A percentile compares a stretch with the other conserved stretches of the same genome.
Conservation (phyloP, 2,329 filamentous ascomycete genomes). For the Thelonectria rubi region DNA sequence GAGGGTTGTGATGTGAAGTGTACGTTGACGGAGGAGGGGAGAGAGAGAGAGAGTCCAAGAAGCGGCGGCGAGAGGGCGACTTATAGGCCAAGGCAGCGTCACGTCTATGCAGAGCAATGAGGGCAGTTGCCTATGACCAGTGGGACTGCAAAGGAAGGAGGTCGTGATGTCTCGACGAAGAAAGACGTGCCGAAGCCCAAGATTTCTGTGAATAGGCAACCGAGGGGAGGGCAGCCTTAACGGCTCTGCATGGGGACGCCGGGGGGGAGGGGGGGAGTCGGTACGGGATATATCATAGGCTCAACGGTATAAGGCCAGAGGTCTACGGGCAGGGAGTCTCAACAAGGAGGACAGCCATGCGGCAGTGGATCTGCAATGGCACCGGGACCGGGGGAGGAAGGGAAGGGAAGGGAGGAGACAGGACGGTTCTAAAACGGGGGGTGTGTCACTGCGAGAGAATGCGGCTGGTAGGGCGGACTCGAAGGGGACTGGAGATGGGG, state of each 20-base stretch:
- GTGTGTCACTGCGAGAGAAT: no score
- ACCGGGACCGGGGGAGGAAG: slow-evolving; percentile 34
- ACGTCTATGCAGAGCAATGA: slow-evolving; percentile 2
- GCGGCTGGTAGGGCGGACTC: slow-evolving; percentile 36
- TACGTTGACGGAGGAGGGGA: slow-evolving; percentile 2
- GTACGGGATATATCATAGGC: slow-evolving; percentile 21
- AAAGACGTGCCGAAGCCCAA: slow-evolving; percentile 7
- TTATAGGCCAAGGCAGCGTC: slow-evolving; percentile 17
- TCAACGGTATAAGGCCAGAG: slow-evolving; percentile 35
- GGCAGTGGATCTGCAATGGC: slow-evolving; percentile 33
- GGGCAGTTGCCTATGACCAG: slow-evolving; percentile 11
- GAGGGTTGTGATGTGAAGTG: slow-evolving; percentile 3
- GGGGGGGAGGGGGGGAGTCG: slow-evolving; percentile 17
- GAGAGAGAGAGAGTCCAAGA: slow-evolving; percentile 19
- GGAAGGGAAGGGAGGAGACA: slow-evolving; percentile 15
- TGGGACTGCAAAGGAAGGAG: background rate
- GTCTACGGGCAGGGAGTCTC: slow-evolving; percentile 13
- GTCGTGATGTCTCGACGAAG: background rate
- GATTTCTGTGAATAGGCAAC: background rate
- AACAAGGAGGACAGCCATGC: slow-evolving; percentile 32
- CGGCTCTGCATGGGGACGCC: slow-evolving; percentile 11
- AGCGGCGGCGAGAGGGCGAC: slow-evolving; percentile 4
- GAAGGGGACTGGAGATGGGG: background rate
- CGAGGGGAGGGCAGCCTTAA: slow-evolving; percentile 6
- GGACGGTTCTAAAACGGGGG: slow-evolving; percentile 20